Evolutionary conservation across 108 stramenopile species (phyloP).

Genomic region (Heterococcus sp.): DNA sequence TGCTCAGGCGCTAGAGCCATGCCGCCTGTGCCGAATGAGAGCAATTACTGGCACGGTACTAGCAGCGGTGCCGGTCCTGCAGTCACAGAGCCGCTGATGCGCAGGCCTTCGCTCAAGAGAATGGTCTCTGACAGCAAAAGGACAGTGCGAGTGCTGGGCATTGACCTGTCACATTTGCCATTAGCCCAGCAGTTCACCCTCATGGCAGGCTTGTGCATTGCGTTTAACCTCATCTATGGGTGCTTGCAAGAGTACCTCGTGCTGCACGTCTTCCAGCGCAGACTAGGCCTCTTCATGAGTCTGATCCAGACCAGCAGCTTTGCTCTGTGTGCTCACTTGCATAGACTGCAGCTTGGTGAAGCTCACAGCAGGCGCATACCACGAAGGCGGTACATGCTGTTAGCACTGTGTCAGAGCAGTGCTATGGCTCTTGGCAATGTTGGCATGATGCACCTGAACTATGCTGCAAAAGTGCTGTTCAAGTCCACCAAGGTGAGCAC

Average conservation of each 20-base stretch:
- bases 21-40: no score
- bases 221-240: slow-evolving; percentile 9
- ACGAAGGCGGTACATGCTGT: slow-evolving; percentile 4
- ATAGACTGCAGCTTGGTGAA: background rate
- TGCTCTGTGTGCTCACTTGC: background rate
- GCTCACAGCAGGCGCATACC: slow-evolving; percentile 17
- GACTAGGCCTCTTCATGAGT: slow-evolving; percentile 4
- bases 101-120: no score
- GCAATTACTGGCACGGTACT: no score
- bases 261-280: slow-evolving; percentile 9
- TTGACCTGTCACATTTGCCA: background rate
- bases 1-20: no score
- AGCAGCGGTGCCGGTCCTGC: no score
- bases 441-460: slow-evolving; percentile 29
- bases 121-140: no score
- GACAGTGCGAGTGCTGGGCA: background rate
- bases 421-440: slow-evolving; percentile 19
- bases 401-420: slow-evolving; percentile 4
- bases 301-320: background rate
- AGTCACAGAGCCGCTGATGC: no score
- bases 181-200: background rate
- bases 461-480: slow-evolving; percentile 42
- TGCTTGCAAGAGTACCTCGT: slow-evolving; percentile 20
- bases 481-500: slow-evolving; percentile 5
- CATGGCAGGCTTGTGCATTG: background rate